Evolutionary conservation across 2,329 filamentous ascomycete species (phyloP), one percentile per base, ranked within the genome.

Genomic region (Fusarium burgessii): DNA sequence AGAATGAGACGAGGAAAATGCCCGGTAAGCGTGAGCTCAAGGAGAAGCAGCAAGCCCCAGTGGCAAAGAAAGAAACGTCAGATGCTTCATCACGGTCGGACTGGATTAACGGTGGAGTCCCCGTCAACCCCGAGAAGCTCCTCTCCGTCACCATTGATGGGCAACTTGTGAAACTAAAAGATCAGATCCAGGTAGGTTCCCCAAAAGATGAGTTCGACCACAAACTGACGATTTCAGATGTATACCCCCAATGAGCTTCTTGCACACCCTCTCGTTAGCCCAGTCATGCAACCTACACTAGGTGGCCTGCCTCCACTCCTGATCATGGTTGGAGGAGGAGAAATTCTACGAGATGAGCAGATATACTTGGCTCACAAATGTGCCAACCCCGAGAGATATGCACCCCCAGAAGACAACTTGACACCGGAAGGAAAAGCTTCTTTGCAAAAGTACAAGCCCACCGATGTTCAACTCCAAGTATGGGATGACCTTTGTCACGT

Each of bases 401-500:
- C 92, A 1, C 93, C 93, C 0, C 85, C 88, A 1, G 86, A 92
- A 40, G 84, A 84, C 0, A 85, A 89, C 45, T 83, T 96, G 66
- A 85, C 91, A 36, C 87, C 91, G 40, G 84, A 87, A 64, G 90
- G 91, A 32, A 86, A 86, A 23, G 85, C 87, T 7, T 80, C 85
- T 15, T 76, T 96, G 18, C 83, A 86, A 38, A 90, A 87, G 68
- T 97, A 93, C 80, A 89, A 90, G 62, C 93, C 94, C 0, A 99
- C 96, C 0, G 89, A 97, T 74, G 95, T 98, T 1, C 94, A 98
- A 78, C 86, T 99, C 4, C 96, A 98, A 78, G 91, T 98, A 3
- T 98, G 95, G 95, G 95, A 98, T 62, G 93, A 97, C 75, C 84
- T 98, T 5, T 98, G 96, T 76, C 95, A 98, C 78, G 95, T 97